Evolutionary conservation across 352 stramenopile species (phyloP), one percentile per base, ranked within the genome.

Genomic region (Peronospora destructor): DNA sequence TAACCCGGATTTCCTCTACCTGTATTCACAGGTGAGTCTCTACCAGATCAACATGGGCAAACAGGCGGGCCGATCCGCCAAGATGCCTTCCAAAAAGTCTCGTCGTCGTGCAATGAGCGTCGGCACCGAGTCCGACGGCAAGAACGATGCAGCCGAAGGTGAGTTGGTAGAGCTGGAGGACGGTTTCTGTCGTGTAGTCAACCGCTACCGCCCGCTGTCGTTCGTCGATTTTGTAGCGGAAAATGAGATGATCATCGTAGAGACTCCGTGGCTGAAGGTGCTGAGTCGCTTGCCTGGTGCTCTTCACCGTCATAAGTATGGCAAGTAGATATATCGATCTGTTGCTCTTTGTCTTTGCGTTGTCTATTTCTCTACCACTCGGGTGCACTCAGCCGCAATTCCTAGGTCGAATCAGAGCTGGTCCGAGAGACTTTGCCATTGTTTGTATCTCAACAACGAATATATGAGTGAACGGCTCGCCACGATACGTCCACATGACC

Each of bases 181-280:
- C 19, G 71, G 73, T 19, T 73, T 88, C 38, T 89, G 78, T 53
- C 74, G 68, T 29, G 76, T 91, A 34, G 76, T 92, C 56, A 86
- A 87, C 55, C 75, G 78, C 25, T 92, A 89, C 68, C 75, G 82
- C 17, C 82, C 82, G 45, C 66, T 92, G n/a, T 85, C 82, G 41
- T 92, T 89, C 56, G 76, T 87, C 32, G 78, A 89, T 49, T 92
- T 91, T 60, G 43, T 92, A 25, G 72, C 64, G 39, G 71, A 71
- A 36, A 79, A 76, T 47, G 82, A 92, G 63, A 63, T 92, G 50
- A 53, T 89, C 29, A 70, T 92, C 39, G 79, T 92, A 23, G 82
- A 92, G 64, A 91, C 77, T 17, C 82, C 79, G 40, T 92, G 81
- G 74, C 73, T 92, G 46, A 91, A 92, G 71, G 81, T 92, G 61